Evolutionary conservation across 495 filamentous ascomycete species (phyloP).

Genomic region (Penicillium waksmanii): DNA sequence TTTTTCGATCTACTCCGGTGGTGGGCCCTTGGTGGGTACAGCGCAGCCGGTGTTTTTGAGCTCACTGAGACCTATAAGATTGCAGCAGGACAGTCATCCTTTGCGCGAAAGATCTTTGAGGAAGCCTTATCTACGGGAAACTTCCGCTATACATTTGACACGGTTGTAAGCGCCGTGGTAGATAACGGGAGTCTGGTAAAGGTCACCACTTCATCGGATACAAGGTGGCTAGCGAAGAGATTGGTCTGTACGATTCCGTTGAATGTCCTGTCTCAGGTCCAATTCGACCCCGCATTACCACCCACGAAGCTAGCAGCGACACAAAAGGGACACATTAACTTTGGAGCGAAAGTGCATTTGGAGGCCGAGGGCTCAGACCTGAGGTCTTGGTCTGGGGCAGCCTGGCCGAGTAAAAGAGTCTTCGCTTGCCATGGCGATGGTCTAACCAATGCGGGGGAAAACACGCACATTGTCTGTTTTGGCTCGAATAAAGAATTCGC

Average conservation of each 20-base stretch:
- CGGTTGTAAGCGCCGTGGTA: neutral
- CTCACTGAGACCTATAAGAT: neutral
- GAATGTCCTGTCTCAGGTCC: neutral
- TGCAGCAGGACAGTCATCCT: neutral
- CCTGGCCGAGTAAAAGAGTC: neutral
- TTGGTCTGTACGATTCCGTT: neutral
- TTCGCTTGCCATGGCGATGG: neutral
- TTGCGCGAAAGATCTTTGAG: neutral
- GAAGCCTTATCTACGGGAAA: neutral
- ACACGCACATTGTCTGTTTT: neutral
- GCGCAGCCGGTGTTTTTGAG: neutral
- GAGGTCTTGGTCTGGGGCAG: neutral
- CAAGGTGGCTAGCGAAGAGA: neutral
- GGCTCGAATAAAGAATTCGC: neutral
- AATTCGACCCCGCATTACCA: neutral
- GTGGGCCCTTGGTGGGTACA: neutral
- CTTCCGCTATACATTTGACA: neutral
- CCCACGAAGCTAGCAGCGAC: neutral
- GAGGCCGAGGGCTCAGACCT: neutral
- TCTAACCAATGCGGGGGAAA: neutral
- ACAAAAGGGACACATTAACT: neutral
- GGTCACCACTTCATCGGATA: neutral
- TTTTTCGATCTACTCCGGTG: neutral
- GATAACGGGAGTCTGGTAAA: neutral
- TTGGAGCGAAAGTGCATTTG: neutral